These are phyloP conservation scores for Dispira simplex DNA, from an alignment of 192 early-diverging fungal genomes.

Conservation along the genomic window DNA sequence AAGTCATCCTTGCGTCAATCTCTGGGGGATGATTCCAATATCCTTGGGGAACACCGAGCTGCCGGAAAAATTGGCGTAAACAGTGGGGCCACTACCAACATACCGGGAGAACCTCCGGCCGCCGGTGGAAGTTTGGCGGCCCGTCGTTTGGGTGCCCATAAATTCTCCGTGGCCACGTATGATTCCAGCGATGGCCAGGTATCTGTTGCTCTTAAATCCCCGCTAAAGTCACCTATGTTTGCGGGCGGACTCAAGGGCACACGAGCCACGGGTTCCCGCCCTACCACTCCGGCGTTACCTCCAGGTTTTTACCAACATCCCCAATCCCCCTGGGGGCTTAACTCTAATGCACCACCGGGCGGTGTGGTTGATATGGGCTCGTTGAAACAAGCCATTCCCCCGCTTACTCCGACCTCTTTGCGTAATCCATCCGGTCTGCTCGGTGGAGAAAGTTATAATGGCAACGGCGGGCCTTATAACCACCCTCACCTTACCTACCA, in stretches of 20 bases:
- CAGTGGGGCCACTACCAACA: no score
- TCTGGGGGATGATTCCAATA: neutral
- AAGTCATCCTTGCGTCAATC: constrained; percentile 8
- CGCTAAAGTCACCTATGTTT: constrained; percentile 7
- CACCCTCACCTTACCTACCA: neutral
- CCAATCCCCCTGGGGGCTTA: constrained; percentile 9
- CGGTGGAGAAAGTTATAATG: no score
- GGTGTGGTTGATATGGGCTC: neutral
- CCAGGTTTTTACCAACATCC: constrained; percentile 8
- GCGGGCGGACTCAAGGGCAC: constrained; percentile 7
- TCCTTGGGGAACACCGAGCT: no score
- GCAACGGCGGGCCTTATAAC: no score
- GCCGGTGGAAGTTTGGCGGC: constrained; percentile 1
- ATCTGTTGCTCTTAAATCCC: constrained; percentile 4
- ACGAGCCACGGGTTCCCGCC: constrained; percentile 2
- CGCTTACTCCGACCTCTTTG: neutral
- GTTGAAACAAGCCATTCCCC: neutral
- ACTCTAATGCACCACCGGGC: neutral
- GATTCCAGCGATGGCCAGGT: neutral
- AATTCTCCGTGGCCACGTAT: constrained; percentile 10
- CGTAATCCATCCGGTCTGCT: neutral
- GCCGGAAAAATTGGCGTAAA: no score
- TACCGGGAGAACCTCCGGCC: no score
- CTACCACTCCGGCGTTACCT: constrained; percentile 5
- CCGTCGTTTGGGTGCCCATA: constrained; percentile 10